A percentile compares a stretch with the other conserved stretches of the same genome.
These are phyloP conservation scores for Ogataea methanolica DNA, from an alignment of 805 yeast genomes.

Conservation along the genomic window DNA sequence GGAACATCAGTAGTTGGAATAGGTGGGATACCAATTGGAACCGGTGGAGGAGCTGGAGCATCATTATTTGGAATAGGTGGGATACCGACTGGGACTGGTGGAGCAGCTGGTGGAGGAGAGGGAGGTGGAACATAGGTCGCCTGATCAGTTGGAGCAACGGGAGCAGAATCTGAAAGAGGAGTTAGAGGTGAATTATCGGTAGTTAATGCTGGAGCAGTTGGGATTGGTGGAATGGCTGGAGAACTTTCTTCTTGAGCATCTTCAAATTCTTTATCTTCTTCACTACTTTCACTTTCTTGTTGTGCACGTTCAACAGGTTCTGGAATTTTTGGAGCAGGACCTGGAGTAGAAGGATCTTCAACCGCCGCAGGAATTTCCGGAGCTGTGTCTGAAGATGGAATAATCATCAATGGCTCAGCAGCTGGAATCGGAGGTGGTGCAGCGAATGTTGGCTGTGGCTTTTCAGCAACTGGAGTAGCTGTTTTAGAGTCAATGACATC, in stretches of 20 bases:
- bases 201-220: slow-evolving; percentile 18
- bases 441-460: slow-evolving; percentile 1
- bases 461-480: slow-evolving; percentile 1
- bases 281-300: no score
- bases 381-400: slow-evolving; percentile 14
- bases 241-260: slow-evolving; percentile 13
- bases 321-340: neutral
- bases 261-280: slow-evolving; percentile 1
- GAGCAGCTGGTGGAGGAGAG: slow-evolving; percentile 8
- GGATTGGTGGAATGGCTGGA: slow-evolving; percentile 12
- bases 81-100: slow-evolving; percentile 9
- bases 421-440: slow-evolving; percentile 24
- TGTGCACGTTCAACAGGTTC: neutral
- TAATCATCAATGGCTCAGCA: slow-evolving; percentile 7
- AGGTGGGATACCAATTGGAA: slow-evolving; percentile 10
- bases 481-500: slow-evolving; percentile 4
- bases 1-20: slow-evolving; percentile 19
- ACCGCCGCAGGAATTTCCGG: slow-evolving; percentile 14
- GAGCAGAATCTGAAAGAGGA: slow-evolving; percentile 19
- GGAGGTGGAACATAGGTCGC: slow-evolving; percentile 6
- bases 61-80: slow-evolving; percentile 19
- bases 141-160: slow-evolving; percentile 5
- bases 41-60: slow-evolving; percentile 26
- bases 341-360: slow-evolving; percentile 15
- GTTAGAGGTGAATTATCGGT: neutral